phyloP scores from a whole-genome alignment of 2,329 filamentous ascomycete genomes.

The Alternaria gansuensis region DNA sequence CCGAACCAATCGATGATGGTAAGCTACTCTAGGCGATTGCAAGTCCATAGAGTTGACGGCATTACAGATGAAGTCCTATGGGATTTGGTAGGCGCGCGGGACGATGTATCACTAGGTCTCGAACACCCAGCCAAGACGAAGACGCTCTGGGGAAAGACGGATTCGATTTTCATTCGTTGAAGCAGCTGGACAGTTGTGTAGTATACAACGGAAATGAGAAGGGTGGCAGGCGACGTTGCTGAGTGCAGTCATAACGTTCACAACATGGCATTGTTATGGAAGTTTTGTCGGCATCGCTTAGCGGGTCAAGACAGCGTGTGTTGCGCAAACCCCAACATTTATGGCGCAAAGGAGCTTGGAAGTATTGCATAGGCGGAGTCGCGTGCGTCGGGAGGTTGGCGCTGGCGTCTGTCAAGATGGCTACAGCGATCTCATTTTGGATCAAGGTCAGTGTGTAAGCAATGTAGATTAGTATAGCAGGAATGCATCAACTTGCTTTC shows the following conservation, averaged over 20 bases:
- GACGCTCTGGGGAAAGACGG: constrained; percentile 67
- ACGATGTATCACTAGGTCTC: constrained; percentile 60
- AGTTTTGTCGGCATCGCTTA: constrained; percentile 19
- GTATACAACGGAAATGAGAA: constrained; percentile 26
- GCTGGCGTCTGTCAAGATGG: constrained; percentile 11
- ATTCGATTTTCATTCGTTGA: constrained; percentile 70
- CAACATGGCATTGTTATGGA: constrained; percentile 11
- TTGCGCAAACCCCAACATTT: constrained; percentile 4
- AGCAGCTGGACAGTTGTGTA: constrained; percentile 27
- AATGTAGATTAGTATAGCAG: constrained; percentile 17
- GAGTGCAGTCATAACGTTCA: neutral
- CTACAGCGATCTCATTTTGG: constrained; percentile 10
- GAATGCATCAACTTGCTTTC: constrained; percentile 9
- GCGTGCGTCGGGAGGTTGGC: constrained; percentile 13
- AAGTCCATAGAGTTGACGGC: constrained; percentile 20
- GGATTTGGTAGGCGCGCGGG: constrained; percentile 52
- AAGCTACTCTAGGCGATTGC: constrained; percentile 51
- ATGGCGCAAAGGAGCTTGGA: constrained; percentile 21
- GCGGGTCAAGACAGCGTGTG: constrained; percentile 4
- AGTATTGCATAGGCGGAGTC: constrained; percentile 20
- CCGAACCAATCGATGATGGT: constrained; percentile 89
- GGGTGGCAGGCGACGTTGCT: constrained; percentile 1
- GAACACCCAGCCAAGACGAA: constrained; percentile 70
- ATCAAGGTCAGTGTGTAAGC: constrained; percentile 13
- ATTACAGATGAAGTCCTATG: constrained; percentile 57